A percentile compares a stretch with the other conserved stretches of the same genome.
Conservation (phyloP, 768 basidiomycete species). For the Tulasnella sp. region DNA sequence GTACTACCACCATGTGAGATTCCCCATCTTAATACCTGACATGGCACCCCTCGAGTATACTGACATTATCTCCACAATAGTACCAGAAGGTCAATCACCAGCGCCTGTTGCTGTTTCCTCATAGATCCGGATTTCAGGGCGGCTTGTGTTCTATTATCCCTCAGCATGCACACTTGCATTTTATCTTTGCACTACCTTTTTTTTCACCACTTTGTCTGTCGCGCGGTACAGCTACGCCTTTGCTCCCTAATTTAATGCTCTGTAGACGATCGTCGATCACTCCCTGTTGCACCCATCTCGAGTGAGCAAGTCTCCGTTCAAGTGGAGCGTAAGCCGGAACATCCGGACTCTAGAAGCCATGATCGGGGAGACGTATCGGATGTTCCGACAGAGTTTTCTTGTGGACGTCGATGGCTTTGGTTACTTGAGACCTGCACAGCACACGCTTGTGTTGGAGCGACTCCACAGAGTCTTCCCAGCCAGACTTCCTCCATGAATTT, state of each 20-base stretch:
- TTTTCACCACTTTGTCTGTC: background rate
- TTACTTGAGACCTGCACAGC: background rate
- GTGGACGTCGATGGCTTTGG: background rate
- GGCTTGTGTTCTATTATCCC: background rate
- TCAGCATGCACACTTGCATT: background rate
- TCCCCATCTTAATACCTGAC: slow-evolving; percentile 12
- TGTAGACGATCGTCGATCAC: background rate
- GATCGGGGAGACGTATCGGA: background rate
- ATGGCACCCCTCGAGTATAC: background rate
- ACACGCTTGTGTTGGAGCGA: background rate
- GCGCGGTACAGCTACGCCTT: background rate
- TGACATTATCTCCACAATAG: background rate
- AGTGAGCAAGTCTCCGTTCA: background rate
- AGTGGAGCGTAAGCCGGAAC: background rate
- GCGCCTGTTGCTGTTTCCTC: background rate
- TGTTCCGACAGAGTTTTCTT: background rate
- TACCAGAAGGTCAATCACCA: background rate
- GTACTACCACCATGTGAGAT: slow-evolving; percentile 65
- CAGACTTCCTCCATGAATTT: background rate
- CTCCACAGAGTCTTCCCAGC: background rate
- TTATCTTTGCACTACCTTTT: background rate
- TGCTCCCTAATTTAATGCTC: background rate
- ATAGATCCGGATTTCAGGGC: background rate
- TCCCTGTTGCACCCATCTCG: background rate
- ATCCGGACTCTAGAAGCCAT: background rate